Evolutionary conservation across 345 rosid species (phyloP), one percentile per base, ranked within the genome.

Genomic region (Laguncularia racemosa): DNA sequence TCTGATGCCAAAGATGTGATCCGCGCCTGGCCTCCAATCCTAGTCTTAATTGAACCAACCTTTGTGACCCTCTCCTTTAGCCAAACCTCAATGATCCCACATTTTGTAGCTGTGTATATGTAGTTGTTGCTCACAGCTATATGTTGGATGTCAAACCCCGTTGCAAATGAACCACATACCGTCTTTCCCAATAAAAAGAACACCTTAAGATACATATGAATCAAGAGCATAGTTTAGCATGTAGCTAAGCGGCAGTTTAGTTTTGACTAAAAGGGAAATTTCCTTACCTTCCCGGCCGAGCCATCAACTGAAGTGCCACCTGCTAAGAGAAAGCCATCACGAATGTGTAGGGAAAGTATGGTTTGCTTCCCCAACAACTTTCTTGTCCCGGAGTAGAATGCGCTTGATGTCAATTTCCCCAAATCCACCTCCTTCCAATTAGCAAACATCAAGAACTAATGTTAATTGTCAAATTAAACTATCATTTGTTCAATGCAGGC

Each of bases 81-180:
- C 84, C 88, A 85, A 45, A 80, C 84, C 57, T 85, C 86, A 18
- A 82, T 73, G 19, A 56, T 43, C 61, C 92, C 86, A 21, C 70
- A 61, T 59, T 74, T 82, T 2, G 84, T 78, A 0, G 77, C 77
- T 1, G 84, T 80, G 65, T 80, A 80, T 67, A 85, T 73, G 78
- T 69, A 77, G 58, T 85, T 81, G 38, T 53, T 74, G 76, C 57
- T 82, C 47, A 62, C 73, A 4, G 68, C 67, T 14, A 76, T 78
- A 16, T 19, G 76, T 46, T 66, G 72, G 53, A 82, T 73, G 62
- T 80, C 85, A 12, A 70, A 56, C 26, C 76, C 77, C 0, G 71
- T 74, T 3, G 69, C 3, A 44, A 85, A 75, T 1, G 75, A 69
- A 47, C 91, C 78, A 5, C 19, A 13, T 1, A 68, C 67, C 1